A percentile compares a stretch with the other conserved stretches of the same genome.
Evolutionary conservation across 768 basidiomycete genomes (phyloP).

Genomic region (Lactarius quietus): DNA sequence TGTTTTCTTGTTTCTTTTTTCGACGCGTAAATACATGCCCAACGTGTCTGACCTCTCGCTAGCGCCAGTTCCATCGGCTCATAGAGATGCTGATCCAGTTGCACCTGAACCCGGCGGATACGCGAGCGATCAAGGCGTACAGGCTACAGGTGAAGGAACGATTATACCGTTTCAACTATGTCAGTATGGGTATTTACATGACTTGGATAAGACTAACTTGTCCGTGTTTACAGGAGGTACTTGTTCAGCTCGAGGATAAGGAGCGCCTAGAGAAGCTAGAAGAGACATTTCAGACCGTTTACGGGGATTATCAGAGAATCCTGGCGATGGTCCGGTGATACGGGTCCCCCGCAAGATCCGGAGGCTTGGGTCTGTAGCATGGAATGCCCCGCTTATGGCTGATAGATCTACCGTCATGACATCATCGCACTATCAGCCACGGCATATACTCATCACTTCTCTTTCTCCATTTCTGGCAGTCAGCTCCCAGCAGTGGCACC

Average conservation of each 20-base stretch:
- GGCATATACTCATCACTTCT: background rate
- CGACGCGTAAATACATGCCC: background rate
- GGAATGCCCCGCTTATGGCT: background rate
- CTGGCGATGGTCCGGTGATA: slow-evolving; percentile 45
- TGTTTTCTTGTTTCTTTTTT: background rate
- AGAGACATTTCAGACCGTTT: slow-evolving; percentile 87
- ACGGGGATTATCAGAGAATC: slow-evolving; percentile 82
- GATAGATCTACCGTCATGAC: background rate
- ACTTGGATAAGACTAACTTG: background rate
- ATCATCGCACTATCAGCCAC: background rate
- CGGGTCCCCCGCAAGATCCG: too few species aligned
- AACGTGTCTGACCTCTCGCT: slow-evolving; percentile 9
- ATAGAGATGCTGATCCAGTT: slow-evolving; percentile 86
- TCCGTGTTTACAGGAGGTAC: slow-evolving; percentile 59
- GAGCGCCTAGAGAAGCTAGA: slow-evolving; percentile 87
- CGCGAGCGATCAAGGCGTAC: slow-evolving; percentile 56
- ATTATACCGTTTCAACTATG: slow-evolving; percentile 92
- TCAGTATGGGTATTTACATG: slow-evolving; percentile 39
- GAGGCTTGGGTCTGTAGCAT: background rate
- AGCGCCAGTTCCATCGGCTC: slow-evolving; percentile 93
- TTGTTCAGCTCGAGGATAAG: slow-evolving; percentile 81
- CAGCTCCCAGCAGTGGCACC: background rate
- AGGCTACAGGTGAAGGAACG: slow-evolving; percentile 93
- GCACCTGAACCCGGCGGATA: slow-evolving; percentile 61
- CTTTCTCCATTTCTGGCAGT: too few species aligned